Conservation (phyloP, 345 rosid species). For the Noccaea caerulescens region DNA sequence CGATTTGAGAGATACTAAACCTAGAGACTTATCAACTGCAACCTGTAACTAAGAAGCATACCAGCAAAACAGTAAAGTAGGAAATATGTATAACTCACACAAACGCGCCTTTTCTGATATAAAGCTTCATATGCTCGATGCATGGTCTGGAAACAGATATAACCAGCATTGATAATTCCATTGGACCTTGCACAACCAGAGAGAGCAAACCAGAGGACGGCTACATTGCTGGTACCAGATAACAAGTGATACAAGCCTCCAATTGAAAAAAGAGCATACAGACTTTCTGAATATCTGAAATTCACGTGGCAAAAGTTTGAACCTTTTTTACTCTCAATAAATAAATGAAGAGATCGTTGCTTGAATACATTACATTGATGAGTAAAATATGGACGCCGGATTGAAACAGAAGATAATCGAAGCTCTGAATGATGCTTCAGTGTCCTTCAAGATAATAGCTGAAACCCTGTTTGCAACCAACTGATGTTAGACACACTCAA, state of each 20-base stretch:
- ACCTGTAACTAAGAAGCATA: background rate
- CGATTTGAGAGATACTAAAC: background rate
- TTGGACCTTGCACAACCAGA: conserved; percentile 94
- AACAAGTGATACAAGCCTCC: conserved; percentile 80
- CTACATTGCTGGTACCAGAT: conserved; percentile 61
- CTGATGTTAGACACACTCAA: conserved; percentile 29
- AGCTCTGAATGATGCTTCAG: conserved; percentile 67
- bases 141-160: conserved; percentile 84
- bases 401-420: conserved; percentile 84
- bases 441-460: conserved; percentile 66
- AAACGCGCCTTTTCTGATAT: conserved; percentile 49
- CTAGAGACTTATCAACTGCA: conserved; percentile 9
- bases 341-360: conserved; percentile 19
- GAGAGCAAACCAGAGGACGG: conserved; percentile 77
- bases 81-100: conserved; percentile 55
- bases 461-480: conserved; percentile 71
- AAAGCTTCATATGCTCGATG: conserved; percentile 69
- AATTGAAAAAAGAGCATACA: conserved; percentile 71
- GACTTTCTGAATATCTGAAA: conserved; percentile 85
- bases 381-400: conserved; percentile 86
- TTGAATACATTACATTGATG: conserved; percentile 65
- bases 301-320: conserved; percentile 1
- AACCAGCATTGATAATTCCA: conserved; percentile 95
- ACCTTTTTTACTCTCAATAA: background rate
- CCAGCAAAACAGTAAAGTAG: background rate